A percentile compares a stretch with the other conserved stretches of the same genome.
Conservation (phyloP, 2,329 filamentous ascomycete genomes). For the Penicillium sp. region DNA sequence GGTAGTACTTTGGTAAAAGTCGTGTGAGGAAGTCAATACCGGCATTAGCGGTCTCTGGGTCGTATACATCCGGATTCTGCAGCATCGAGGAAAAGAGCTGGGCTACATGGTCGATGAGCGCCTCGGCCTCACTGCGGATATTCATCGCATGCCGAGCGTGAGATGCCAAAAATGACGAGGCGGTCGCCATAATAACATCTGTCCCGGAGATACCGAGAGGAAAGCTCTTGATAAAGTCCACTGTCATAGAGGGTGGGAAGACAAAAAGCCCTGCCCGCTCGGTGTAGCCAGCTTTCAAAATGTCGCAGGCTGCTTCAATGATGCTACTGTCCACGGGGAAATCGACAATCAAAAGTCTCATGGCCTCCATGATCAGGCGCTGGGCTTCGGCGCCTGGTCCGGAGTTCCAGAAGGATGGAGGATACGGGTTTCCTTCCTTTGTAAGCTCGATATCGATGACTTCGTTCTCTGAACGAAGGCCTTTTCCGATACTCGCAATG, state of each 20-base stretch:
- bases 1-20: slow-evolving; percentile 44
- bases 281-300: slow-evolving; percentile 48
- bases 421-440: slow-evolving; percentile 28
- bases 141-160: slow-evolving; percentile 37
- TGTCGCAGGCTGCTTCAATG: slow-evolving; percentile 48
- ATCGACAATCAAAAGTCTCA: slow-evolving; percentile 42
- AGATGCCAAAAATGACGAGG: slow-evolving; percentile 48
- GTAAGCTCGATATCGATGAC: slow-evolving; percentile 35
- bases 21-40: slow-evolving; percentile 48
- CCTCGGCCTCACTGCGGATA: slow-evolving; percentile 36
- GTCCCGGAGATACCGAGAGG: slow-evolving; percentile 42
- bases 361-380: slow-evolving; percentile 41
- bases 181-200: slow-evolving; percentile 47
- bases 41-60: slow-evolving; percentile 46
- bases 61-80: slow-evolving; percentile 36
- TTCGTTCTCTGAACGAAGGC: slow-evolving; percentile 39
- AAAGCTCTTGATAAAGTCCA: slow-evolving; percentile 44
- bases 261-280: slow-evolving; percentile 47
- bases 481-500: slow-evolving; percentile 44
- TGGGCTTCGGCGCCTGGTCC: slow-evolving; percentile 34
- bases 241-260: slow-evolving; percentile 43
- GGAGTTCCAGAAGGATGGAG: slow-evolving; percentile 42
- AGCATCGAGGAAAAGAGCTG: slow-evolving; percentile 41
- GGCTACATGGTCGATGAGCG: slow-evolving; percentile 42
- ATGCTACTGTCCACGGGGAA: slow-evolving; percentile 44